Percentiles rank a stretch among this genome's conserved stretches.
Evolutionary conservation across 2,329 filamentous ascomycete genomes (phyloP).

Genomic region (Erysiphe pulchra): DNA sequence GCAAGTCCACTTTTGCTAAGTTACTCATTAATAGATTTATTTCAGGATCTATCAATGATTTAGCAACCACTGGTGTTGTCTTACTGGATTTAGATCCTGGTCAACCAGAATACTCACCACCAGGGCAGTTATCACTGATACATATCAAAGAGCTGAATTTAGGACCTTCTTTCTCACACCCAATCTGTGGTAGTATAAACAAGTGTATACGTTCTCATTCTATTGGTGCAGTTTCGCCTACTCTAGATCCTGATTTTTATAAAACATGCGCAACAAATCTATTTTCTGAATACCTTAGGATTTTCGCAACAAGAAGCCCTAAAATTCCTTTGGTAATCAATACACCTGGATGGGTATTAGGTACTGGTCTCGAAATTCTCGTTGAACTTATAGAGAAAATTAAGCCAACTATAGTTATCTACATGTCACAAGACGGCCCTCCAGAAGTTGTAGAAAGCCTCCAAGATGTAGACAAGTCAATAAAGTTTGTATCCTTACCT

Average conservation of each 20-base stretch:
- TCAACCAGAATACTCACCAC: slow-evolving; percentile 48
- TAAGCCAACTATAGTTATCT: slow-evolving; percentile 34
- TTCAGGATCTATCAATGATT: slow-evolving; percentile 4
- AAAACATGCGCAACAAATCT: slow-evolving; percentile 37
- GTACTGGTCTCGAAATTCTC: slow-evolving; percentile 40
- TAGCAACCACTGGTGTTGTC: slow-evolving; percentile 17
- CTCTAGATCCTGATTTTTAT: slow-evolving; percentile 41
- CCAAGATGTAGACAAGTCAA: slow-evolving; percentile 15
- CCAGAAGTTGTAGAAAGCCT: slow-evolving; percentile 29
- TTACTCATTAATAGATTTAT: slow-evolving; percentile 40
- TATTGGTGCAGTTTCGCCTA: slow-evolving; percentile 37
- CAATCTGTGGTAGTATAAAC: slow-evolving; percentile 14
- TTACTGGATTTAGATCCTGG: slow-evolving; percentile 51
- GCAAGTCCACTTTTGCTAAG: slow-evolving; percentile 50
- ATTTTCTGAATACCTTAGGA: slow-evolving; percentile 26
- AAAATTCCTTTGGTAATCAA: slow-evolving; percentile 40
- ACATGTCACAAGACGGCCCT: slow-evolving; percentile 40
- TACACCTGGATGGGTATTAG: slow-evolving; percentile 48
- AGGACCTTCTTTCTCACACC: slow-evolving; percentile 40
- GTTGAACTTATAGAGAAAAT: slow-evolving; percentile 26
- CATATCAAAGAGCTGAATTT: slow-evolving; percentile 34
- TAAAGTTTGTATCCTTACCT: slow-evolving; percentile 25
- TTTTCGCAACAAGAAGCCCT: slow-evolving; percentile 14
- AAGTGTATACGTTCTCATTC: slow-evolving; percentile 34
- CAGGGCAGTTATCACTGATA: slow-evolving; percentile 43